A percentile compares a stretch with the other conserved stretches of the same genome.
phyloP scores from a whole-genome alignment of 1,284 basidiomycete species.

The Puccinia novopanici region DNA sequence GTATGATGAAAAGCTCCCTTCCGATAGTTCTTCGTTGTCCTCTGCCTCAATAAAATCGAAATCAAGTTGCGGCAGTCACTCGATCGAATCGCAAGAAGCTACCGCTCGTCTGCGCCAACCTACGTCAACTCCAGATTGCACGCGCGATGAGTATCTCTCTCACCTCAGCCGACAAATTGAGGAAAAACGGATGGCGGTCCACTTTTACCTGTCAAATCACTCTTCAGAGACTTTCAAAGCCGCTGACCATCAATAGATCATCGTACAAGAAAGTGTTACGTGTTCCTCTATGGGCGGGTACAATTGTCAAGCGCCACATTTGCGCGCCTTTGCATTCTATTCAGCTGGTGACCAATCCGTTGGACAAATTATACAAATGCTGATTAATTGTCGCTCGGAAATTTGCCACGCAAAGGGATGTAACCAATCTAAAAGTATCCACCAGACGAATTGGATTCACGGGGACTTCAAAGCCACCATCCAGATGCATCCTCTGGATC shows the following conservation, averaged over 20 bases:
- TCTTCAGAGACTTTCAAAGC: conserved; percentile 81
- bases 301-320: conserved; percentile 46
- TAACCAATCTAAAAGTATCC: conserved; percentile 44
- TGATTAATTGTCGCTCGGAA: conserved; percentile 36
- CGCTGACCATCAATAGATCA: conserved; percentile 88
- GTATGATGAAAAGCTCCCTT: conserved; percentile 3
- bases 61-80: conserved; percentile 10
- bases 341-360: conserved; percentile 50
- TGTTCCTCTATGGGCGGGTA: conserved; percentile 62
- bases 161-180: conserved; percentile 67
- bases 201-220: conserved; percentile 81
- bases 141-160: conserved; percentile 34
- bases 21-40: not conserved
- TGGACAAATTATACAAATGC: conserved; percentile 65
- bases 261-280: conserved; percentile 72
- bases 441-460: conserved; percentile 49
- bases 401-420: conserved; percentile 47
- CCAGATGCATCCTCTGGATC: conserved; percentile 85
- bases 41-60: not conserved
- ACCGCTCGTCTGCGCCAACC: not conserved
- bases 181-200: conserved; percentile 78
- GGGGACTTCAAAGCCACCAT: conserved; percentile 61
- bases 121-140: conserved; percentile 29
- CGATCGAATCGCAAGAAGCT: conserved; percentile 22
- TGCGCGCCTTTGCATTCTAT: conserved; percentile 46